phyloP scores from a whole-genome alignment of 169 alveolate species.

The Perkinsus olseni region DNA sequence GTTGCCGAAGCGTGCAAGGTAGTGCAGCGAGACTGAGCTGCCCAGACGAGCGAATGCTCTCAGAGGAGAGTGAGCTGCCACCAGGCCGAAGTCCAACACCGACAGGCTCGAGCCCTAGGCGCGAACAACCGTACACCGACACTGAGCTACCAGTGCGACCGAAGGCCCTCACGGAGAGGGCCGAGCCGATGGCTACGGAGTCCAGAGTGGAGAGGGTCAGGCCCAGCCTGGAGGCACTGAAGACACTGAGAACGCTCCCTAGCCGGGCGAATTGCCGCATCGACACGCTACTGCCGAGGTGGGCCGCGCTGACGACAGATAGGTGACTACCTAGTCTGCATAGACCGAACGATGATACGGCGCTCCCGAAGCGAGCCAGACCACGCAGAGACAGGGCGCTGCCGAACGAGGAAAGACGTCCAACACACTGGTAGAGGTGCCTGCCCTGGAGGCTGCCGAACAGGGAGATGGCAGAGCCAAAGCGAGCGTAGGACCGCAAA shows the following conservation, averaged over 20 bases:
- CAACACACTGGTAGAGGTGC: background rate
- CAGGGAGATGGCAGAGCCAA: background rate
- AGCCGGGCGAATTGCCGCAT: background rate
- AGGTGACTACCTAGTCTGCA: background rate
- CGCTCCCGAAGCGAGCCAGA: background rate
- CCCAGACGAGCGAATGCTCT: background rate
- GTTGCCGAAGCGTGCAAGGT: background rate
- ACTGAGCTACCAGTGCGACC: background rate
- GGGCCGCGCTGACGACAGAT: background rate
- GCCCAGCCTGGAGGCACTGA: background rate
- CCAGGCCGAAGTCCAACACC: background rate
- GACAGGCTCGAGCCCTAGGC: slow-evolving; percentile 3
- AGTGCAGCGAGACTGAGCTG: background rate
- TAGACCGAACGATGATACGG: background rate
- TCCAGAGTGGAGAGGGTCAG: background rate
- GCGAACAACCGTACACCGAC: background rate
- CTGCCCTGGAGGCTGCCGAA: background rate
- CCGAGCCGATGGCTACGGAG: background rate
- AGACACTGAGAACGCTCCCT: background rate
- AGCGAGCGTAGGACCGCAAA: background rate
- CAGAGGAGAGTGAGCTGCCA: background rate
- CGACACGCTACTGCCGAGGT: background rate
- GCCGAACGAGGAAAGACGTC: background rate
- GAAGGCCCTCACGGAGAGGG: background rate
- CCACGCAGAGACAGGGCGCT: background rate